Conservation (phyloP, 1,284 basidiomycete species). For the Thelephora terrestris region DNA sequence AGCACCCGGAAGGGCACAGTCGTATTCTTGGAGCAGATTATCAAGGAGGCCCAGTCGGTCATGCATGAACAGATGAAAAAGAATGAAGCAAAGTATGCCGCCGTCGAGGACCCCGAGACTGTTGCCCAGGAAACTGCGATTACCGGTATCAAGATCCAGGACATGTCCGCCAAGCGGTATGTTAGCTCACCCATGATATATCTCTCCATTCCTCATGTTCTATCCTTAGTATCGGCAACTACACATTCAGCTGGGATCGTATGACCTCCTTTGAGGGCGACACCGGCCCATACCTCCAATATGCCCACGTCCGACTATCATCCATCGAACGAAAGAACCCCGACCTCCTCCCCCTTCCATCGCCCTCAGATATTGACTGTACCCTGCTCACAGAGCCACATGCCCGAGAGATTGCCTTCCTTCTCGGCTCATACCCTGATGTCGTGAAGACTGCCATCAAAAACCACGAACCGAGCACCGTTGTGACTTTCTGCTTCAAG, state of each 20-base stretch:
- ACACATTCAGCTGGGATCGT: conserved; percentile 90
- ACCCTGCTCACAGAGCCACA: conserved; percentile 60
- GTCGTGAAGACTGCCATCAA: conserved; percentile 79
- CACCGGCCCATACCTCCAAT: conserved; percentile 93
- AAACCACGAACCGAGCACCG: conserved; percentile 83
- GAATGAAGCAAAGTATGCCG: conserved; percentile 89
- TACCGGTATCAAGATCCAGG: conserved; percentile 97
- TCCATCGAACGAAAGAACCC: conserved; percentile 94
- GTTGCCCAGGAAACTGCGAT: conserved; percentile 86
- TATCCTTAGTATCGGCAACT: conserved; percentile 80
- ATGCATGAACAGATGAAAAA: conserved; percentile 98
- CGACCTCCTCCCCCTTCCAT: conserved; percentile 71
- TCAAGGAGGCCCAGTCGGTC: conserved; percentile 79
- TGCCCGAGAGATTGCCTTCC: conserved; percentile 80
- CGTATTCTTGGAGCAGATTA: conserved; percentile 93
- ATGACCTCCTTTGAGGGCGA: conserved; percentile 98
- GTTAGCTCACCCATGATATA: conserved; percentile 11
- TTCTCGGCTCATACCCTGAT: conserved; percentile 87
- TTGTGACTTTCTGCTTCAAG: conserved; percentile 74
- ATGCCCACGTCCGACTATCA: conserved; percentile 90
- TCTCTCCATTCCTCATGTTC: conserved; percentile 1
- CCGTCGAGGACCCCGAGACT: conserved; percentile 80
- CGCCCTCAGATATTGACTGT: conserved; percentile 60
- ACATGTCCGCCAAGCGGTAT: conserved; percentile 90
- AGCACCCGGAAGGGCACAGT: conserved; percentile 95